Conservation (phyloP, 139 green algal species). For the Chlorella sp. region DNA sequence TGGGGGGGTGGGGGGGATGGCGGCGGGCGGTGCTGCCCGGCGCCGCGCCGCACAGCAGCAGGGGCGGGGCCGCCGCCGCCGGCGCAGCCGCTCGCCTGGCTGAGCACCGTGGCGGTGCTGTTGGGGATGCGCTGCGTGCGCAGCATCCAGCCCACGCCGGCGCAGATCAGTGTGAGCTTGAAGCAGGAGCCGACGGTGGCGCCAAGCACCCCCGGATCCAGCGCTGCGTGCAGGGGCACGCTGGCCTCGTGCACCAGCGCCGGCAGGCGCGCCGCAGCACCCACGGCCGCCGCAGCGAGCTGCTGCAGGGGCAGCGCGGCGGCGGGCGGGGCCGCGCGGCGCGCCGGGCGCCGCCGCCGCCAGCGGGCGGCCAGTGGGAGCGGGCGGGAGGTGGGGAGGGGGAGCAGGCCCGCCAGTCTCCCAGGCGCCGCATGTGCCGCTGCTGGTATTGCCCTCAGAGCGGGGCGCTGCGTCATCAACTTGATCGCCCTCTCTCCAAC, state of each 20-base stretch:
- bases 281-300: background rate
- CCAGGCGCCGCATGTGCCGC: no score
- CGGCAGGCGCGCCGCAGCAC: background rate
- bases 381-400: no score
- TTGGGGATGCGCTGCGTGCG: constrained; percentile 37
- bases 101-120: constrained; percentile 57
- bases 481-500: no score
- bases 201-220: constrained; percentile 39
- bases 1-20: background rate
- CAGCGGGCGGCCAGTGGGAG: background rate
- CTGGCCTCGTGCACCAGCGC: background rate
- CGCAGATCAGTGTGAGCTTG: constrained; percentile 61
- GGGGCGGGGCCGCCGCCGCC: background rate
- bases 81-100: constrained; percentile 39
- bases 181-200: constrained; percentile 38
- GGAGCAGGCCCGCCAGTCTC: no score
- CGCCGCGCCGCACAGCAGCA: no score
- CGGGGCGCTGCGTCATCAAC: no score
- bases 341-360: background rate
- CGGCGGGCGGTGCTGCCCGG: no score
- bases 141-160: constrained; percentile 45
- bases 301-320: background rate
- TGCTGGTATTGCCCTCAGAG: background rate
- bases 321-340: background rate
- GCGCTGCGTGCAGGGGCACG: background rate